A percentile compares a stretch with the other conserved stretches of the same genome.
Conservation (phyloP, 345 rosid genomes). For the Brassica juncea region DNA sequence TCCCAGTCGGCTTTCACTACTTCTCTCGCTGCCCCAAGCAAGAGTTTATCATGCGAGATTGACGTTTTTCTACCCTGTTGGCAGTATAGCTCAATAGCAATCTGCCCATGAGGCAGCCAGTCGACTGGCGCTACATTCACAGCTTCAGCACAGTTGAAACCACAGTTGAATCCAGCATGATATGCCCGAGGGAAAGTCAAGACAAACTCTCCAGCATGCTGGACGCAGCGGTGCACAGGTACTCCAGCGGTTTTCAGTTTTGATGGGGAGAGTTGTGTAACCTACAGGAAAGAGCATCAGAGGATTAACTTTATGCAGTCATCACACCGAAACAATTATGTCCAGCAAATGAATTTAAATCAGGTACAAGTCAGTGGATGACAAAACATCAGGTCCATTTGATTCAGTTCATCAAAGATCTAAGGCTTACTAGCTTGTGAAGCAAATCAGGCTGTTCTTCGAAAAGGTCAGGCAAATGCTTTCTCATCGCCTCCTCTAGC, state of each 20-base stretch:
- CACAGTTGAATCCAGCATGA: constrained; percentile 95
- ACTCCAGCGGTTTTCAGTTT: constrained; percentile 88
- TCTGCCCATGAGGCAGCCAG: constrained; percentile 98
- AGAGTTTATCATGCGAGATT: constrained; percentile 89
- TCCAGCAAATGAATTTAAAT: not conserved
- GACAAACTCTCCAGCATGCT: constrained; percentile 93
- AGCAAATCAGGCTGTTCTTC: constrained; percentile 98
- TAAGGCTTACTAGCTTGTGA: constrained; percentile 86
- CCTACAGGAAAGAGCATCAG: constrained; percentile 52
- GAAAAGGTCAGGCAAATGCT: constrained; percentile 88
- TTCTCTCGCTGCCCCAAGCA: constrained; percentile 99
- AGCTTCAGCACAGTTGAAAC: constrained; percentile 99
- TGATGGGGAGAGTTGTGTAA: constrained; percentile 95
- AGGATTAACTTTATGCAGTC: not conserved
- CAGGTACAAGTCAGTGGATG: constrained; percentile 1
- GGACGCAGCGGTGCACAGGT: constrained; percentile 89
- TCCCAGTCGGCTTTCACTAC: constrained; percentile 98
- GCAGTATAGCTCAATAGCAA: constrained; percentile 82
- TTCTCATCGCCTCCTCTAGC: constrained; percentile 90
- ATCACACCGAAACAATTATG: not conserved
- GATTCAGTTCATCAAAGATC: constrained; percentile 18
- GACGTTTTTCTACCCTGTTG: constrained; percentile 94
- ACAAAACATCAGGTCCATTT: not conserved
- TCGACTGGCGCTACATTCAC: constrained; percentile 99
- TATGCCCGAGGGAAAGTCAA: constrained; percentile 98